Evolutionary conservation across 768 basidiomycete species (phyloP), one percentile per base, ranked within the genome.

Genomic region (Leccinum longicurvipes): DNA sequence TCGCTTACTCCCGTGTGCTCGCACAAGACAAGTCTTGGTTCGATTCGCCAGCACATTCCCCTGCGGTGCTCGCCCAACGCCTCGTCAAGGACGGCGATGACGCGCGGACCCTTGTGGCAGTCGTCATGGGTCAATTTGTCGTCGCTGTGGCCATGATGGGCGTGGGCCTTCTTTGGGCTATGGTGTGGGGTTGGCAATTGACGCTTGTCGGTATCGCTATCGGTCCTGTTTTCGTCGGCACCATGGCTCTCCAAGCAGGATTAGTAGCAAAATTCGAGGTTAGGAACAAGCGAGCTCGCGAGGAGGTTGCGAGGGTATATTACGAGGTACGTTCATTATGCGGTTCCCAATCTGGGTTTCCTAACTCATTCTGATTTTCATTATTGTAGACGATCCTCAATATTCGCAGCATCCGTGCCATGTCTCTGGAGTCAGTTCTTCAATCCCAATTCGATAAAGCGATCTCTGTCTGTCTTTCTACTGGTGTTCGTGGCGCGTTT

Each of bases 61-160:
- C 90, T 0, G 72, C 79, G 23, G 73, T 77, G 7, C 72, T 98
- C 12, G 82, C 88, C 11, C 89, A 93, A 67, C 74, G 81, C 11
- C 74, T 98, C 48, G 80, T 94, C 70, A 93, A 92, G 73, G 94
- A 98, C 64, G 87, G 83, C 0, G 93, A 98, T 58, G 97, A 98
- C 63, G 90, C 93, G 12, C 74, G 89, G 21, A 78, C 82, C 29
- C 76, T 99, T 46, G 78, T 98, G 58, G 77, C 88, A 1, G 78
- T 84, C 12, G 85, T 93, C 41, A 72, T 89, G 46, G 82, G 82
- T 0, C 91, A 95, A 66, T 75, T 77, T 28, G 67, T 86, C 32
- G 89, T 93, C 19, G 90, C 95, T 14, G 57, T 72, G 9, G 76
- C 88, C 14, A 97, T 98, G 93, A 79, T 98, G 46, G 68, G 79